These are phyloP conservation scores for Suillus americanus DNA, from an alignment of 768 basidiomycete genomes.

Conservation along the genomic window DNA sequence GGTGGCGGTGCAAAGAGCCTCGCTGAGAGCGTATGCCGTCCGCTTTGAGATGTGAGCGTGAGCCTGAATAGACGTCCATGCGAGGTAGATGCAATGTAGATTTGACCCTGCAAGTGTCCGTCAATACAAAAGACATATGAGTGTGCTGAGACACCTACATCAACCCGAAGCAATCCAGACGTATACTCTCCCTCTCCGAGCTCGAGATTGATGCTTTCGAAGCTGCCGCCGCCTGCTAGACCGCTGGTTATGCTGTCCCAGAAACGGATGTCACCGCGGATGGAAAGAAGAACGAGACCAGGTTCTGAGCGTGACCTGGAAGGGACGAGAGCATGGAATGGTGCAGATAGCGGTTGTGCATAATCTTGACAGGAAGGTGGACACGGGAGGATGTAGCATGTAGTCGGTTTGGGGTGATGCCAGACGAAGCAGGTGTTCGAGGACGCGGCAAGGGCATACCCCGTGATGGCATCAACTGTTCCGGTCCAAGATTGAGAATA, in stretches of 20 bases:
- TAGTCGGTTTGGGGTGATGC: slow-evolving; percentile 77
- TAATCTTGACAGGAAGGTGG: slow-evolving; percentile 45
- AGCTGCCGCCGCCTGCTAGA: slow-evolving; percentile 74
- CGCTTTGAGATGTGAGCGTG: slow-evolving; percentile 62
- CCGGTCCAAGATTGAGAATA: slow-evolving; percentile 67
- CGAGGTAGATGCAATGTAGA: slow-evolving; percentile 69
- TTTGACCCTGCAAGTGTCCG: slow-evolving; percentile 47
- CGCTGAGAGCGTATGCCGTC: slow-evolving; percentile 59
- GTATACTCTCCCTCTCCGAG: slow-evolving; percentile 54
- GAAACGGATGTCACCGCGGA: slow-evolving; percentile 71
- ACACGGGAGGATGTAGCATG: slow-evolving; percentile 81
- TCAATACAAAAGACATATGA: slow-evolving; percentile 10
- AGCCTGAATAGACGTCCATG: slow-evolving; percentile 66
- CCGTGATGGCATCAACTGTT: slow-evolving; percentile 67
- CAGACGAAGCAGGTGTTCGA: slow-evolving; percentile 78
- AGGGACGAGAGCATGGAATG: slow-evolving; percentile 58
- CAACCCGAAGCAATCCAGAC: slow-evolving; percentile 64
- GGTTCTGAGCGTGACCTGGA: slow-evolving; percentile 65
- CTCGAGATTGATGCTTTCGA: slow-evolving; percentile 45
- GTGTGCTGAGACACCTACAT: slow-evolving; percentile 44
- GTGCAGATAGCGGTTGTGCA: slow-evolving; percentile 48
- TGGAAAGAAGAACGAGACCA: slow-evolving; percentile 77
- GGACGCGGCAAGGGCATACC: slow-evolving; percentile 73
- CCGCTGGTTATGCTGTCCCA: slow-evolving; percentile 90
- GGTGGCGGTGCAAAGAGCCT: slow-evolving; percentile 60